These are phyloP conservation scores for Syncephalastrum sp. DNA, from an alignment of 371 early-diverging fungal genomes.

Conservation along the genomic window DNA sequence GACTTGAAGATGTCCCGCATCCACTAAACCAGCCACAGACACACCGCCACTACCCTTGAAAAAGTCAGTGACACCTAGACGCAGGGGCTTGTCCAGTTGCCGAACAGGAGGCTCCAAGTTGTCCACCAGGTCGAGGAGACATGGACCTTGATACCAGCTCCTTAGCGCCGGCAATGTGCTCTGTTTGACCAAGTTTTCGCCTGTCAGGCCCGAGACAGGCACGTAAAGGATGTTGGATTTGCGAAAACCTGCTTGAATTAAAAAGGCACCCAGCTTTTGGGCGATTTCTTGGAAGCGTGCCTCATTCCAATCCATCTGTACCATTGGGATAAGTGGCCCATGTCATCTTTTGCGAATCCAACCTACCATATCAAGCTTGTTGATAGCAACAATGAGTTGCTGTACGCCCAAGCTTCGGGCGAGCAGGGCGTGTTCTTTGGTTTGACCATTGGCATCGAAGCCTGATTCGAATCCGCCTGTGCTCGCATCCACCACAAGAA, in stretches of 20 bases:
- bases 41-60: constrained; percentile 82
- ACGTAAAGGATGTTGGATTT: constrained; percentile 71
- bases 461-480: constrained; percentile 97
- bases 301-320: constrained; percentile 72
- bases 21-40: constrained; percentile 84
- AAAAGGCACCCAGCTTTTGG: constrained; percentile 62
- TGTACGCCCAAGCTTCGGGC: constrained; percentile 86
- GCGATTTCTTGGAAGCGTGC: constrained; percentile 74
- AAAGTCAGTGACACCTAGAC: constrained; percentile 82
- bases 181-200: constrained; percentile 73
- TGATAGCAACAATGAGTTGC: constrained; percentile 88
- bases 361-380: constrained; percentile 84
- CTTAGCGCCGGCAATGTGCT: constrained; percentile 29
- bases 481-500: constrained; percentile 93
- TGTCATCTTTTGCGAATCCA: background rate
- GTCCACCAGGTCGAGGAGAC: constrained; percentile 65
- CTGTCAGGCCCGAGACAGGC: constrained; percentile 89
- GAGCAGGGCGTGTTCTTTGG: constrained; percentile 94
- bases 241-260: constrained; percentile 75
- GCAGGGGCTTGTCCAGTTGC: constrained; percentile 74
- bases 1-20: constrained; percentile 81
- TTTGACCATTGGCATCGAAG: constrained; percentile 96
- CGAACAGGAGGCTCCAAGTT: constrained; percentile 65
- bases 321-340: background rate
- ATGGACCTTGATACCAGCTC: constrained; percentile 73